These are phyloP conservation scores for Acer yangbiense DNA, from an alignment of 345 rosid species.

Conservation along the genomic window DNA sequence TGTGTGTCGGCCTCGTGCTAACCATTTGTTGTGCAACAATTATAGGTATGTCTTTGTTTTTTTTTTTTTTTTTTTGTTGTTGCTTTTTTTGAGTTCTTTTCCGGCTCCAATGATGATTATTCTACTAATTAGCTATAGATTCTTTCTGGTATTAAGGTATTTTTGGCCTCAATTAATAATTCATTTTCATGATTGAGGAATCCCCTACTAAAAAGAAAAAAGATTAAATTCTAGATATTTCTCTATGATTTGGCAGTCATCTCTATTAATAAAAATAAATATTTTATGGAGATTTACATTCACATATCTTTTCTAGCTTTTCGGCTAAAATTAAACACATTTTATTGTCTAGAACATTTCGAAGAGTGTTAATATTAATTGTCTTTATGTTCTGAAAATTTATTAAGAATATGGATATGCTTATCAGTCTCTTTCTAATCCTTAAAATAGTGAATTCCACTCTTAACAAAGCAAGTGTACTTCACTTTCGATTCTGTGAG, in stretches of 20 bases:
- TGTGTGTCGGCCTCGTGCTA: slow-evolving; percentile 40
- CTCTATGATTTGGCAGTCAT: not conserved
- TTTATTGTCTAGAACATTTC: not conserved
- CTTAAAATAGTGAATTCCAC: no score
- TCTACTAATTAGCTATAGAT: slow-evolving; percentile 11
- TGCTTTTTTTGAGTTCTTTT: not conserved
- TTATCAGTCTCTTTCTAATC: no score
- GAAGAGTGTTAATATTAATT: not conserved
- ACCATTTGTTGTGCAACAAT: slow-evolving; percentile 30
- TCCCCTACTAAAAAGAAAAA: not conserved
- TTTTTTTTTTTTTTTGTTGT: not conserved
- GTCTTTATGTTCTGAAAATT: no score
- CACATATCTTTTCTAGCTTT: not conserved
- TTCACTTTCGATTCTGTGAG: no score
- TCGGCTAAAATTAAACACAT: not conserved
- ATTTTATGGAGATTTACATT: not conserved
- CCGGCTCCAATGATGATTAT: slow-evolving; percentile 19
- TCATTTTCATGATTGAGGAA: not conserved
- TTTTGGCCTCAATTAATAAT: not conserved
- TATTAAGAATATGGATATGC: no score
- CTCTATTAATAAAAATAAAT: not conserved
- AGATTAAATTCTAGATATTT: not conserved
- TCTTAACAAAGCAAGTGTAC: no score
- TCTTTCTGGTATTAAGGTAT: not conserved
- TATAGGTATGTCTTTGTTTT: slow-evolving; percentile 1